Conservation (phyloP, 305 asterid genomes). For the Rubia peregrina region DNA sequence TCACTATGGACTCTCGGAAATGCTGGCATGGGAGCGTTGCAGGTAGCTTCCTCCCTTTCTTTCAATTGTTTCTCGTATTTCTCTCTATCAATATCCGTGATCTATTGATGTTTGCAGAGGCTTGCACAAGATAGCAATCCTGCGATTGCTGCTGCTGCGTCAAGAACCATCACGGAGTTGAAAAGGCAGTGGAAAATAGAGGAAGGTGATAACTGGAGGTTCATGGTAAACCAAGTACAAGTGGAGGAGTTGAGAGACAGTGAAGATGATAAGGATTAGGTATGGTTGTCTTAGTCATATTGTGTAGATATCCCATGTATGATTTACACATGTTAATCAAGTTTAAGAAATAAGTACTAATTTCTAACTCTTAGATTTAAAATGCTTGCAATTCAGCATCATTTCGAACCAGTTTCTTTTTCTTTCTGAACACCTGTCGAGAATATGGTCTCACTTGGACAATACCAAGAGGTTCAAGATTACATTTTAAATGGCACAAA, state of each 20-base stretch:
- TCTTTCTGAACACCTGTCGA: too few relatives aligned
- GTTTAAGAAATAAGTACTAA: neutral
- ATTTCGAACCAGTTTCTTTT: too few relatives aligned
- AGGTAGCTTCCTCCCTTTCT: slow-evolving; percentile 33
- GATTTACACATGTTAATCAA: neutral
- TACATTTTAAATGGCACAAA: too few relatives aligned
- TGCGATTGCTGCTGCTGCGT: slow-evolving; percentile 83
- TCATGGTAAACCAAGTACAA: slow-evolving; percentile 59
- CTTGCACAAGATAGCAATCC: slow-evolving; percentile 85
- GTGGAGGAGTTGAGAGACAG: slow-evolving; percentile 17
- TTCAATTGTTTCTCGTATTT: neutral
- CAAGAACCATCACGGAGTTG: slow-evolving; percentile 64
- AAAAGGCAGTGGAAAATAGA: slow-evolving; percentile 91
- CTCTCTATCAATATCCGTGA: neutral
- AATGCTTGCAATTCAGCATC: too few relatives aligned
- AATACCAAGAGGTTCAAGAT: too few relatives aligned
- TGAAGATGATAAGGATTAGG: slow-evolving; percentile 29
- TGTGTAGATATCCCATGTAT: slow-evolving; percentile 8
- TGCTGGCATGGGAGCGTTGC: slow-evolving; percentile 98
- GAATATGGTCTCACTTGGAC: too few relatives aligned
- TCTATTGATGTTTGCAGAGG: slow-evolving; percentile 34
- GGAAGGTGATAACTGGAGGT: slow-evolving; percentile 92
- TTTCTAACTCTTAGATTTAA: neutral
- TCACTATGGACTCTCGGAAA: slow-evolving; percentile 98
- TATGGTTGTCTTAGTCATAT: neutral